phyloP scores from a whole-genome alignment of 169 alveolate genomes.

The Amoebophrya sp. region DNA sequence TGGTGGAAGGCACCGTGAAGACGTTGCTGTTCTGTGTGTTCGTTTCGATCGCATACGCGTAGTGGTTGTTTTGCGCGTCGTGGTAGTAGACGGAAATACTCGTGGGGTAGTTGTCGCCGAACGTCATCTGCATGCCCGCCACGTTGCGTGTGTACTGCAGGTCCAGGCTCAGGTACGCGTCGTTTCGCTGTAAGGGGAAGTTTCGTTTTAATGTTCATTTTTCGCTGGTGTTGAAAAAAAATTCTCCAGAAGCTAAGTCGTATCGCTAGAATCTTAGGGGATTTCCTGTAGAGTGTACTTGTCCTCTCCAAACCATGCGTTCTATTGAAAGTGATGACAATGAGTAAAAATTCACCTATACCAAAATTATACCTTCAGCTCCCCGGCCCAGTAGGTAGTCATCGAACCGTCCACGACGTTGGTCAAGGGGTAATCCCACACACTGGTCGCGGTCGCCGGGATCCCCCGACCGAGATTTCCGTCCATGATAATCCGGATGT shows the following conservation, averaged over 20 bases:
- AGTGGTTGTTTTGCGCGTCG: not conserved
- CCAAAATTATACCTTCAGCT: too few species aligned
- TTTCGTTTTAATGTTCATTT: too few species aligned
- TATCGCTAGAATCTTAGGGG: too few species aligned
- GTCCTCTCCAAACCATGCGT: too few species aligned
- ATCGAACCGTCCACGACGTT: not conserved
- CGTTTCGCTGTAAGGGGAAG: not conserved
- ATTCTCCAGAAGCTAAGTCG: too few species aligned
- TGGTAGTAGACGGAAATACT: not conserved
- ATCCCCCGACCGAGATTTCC: not conserved
- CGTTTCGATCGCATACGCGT: not conserved
- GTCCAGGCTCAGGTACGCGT: not conserved
- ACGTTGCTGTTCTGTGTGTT: not conserved
- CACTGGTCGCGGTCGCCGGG: not conserved
- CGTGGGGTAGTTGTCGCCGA: constrained; percentile 9
- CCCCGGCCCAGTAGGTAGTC: not conserved
- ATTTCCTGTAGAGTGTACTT: too few species aligned
- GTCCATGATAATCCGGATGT: constrained; percentile 16
- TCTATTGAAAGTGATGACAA: too few species aligned
- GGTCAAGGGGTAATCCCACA: not conserved
- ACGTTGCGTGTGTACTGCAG: constrained; percentile 19
- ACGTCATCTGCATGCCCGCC: not conserved
- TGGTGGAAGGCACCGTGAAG: not conserved
- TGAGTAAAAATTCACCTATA: too few species aligned
- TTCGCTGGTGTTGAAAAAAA: too few species aligned